These are phyloP conservation scores for Candida pseudofarinosa DNA, from an alignment of 805 yeast genomes.

Conservation along the genomic window DNA sequence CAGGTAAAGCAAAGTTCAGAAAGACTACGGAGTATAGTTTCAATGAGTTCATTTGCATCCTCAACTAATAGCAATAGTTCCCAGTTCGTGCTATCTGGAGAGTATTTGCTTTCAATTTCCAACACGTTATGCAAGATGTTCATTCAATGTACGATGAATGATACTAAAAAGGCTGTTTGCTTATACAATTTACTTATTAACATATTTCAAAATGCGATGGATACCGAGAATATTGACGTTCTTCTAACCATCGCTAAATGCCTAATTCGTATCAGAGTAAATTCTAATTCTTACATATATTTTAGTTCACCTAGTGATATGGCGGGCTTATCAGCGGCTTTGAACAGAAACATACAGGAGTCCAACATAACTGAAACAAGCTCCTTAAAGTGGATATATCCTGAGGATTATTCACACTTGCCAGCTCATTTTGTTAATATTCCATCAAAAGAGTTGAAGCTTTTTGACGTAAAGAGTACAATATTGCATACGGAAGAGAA, in stretches of 20 bases:
- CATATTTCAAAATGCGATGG: constrained; percentile 33
- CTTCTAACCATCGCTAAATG: constrained; percentile 49
- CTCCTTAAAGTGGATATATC: constrained; percentile 51
- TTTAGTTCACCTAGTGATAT: constrained; percentile 55
- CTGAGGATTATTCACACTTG: constrained; percentile 51
- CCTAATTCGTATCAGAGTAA: constrained; percentile 51
- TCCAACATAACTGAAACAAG: constrained; percentile 15
- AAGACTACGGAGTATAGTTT: constrained; percentile 24
- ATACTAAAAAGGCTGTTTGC: constrained; percentile 24
- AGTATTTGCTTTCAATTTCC: constrained; percentile 16
- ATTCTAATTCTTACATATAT: constrained; percentile 42
- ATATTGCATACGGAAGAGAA: constrained; percentile 9
- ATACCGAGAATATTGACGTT: constrained; percentile 28
- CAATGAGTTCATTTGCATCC: constrained; percentile 19
- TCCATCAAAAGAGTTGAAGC: constrained; percentile 28
- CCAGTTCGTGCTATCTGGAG: not conserved
- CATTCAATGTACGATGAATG: constrained; percentile 17
- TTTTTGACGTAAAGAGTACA: constrained; percentile 12
- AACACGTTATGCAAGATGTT: constrained; percentile 24
- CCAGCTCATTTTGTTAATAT: constrained; percentile 40
- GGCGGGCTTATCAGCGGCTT: constrained; percentile 60
- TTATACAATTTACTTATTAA: constrained; percentile 28
- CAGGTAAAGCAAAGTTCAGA: constrained; percentile 8
- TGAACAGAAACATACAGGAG: constrained; percentile 45
- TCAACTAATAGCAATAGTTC: constrained; percentile 6